A percentile compares a stretch with the other conserved stretches of the same genome.
Evolutionary conservation across 441 rosid genomes (phyloP).

Genomic region (Populus hybrid): DNA sequence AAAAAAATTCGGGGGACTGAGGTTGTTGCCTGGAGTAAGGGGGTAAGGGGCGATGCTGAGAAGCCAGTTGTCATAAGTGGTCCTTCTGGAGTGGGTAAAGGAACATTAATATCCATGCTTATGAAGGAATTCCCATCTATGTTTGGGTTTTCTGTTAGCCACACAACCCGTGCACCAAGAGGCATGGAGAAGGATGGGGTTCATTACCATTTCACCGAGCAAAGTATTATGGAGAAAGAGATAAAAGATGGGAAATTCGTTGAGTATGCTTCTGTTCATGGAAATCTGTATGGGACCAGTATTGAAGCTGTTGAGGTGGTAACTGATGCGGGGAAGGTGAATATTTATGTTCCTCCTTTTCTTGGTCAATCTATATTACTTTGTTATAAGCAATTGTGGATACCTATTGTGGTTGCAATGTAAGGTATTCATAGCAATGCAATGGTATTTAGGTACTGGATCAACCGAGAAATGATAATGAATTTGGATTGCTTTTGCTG

Average conservation of each 20-base stretch:
- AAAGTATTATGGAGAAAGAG: conserved; percentile 70
- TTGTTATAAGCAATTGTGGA: too few relatives aligned
- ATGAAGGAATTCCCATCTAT: conserved; percentile 75
- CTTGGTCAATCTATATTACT: too few relatives aligned
- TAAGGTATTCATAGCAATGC: not conserved
- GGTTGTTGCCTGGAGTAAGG: conserved; percentile 97
- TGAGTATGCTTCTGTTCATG: conserved; percentile 84
- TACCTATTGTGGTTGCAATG: too few relatives aligned
- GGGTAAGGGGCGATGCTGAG: conserved; percentile 65
- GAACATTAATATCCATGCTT: conserved; percentile 74
- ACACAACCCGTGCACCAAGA: conserved; percentile 83
- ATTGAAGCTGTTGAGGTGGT: conserved; percentile 87
- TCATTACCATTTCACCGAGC: conserved; percentile 77
- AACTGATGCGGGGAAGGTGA: conserved; percentile 87
- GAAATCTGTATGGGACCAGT: conserved; percentile 86
- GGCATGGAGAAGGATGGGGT: conserved; percentile 57
- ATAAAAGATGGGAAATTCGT: conserved; percentile 80
- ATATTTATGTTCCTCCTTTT: not conserved
- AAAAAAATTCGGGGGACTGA: conserved; percentile 41
- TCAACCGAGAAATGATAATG: not conserved
- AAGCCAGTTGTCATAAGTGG: conserved; percentile 84
- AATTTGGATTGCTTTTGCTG: not conserved
- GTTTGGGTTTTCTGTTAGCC: conserved; percentile 96
- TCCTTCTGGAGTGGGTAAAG: conserved; percentile 96
- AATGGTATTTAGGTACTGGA: not conserved